phyloP scores from a whole-genome alignment of 352 stramenopile genomes.

The Plasmopara halstedii region DNA sequence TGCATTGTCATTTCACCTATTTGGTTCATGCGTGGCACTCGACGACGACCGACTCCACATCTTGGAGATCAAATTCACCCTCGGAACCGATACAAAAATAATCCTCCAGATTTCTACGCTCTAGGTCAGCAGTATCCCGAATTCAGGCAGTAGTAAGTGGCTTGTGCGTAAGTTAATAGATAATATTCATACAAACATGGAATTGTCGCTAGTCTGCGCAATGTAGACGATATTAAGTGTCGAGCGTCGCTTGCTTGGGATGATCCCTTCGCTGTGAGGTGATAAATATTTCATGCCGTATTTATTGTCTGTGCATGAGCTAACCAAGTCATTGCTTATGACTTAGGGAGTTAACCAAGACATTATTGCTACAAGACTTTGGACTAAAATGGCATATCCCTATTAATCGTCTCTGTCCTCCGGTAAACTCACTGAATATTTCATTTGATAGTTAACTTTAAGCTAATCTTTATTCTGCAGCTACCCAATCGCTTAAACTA shows the following conservation, averaged over 20 bases:
- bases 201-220: conserved; percentile 38
- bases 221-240: conserved; percentile 48
- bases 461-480: conserved; percentile 20
- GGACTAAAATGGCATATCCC: conserved; percentile 86
- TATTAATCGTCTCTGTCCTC: conserved; percentile 89
- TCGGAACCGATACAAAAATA: conserved; percentile 68
- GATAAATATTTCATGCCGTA: background rate
- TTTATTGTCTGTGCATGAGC: background rate
- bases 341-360: conserved; percentile 83
- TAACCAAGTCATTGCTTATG: conserved; percentile 3
- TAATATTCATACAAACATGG: background rate
- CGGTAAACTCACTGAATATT: conserved; percentile 46
- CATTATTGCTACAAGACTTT: conserved; percentile 90
- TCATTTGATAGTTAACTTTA: background rate
- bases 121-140: conserved; percentile 49
- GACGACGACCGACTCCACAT: conserved; percentile 48
- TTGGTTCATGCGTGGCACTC: conserved; percentile 32
- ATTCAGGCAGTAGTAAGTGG: conserved; percentile 57
- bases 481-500: conserved; percentile 92
- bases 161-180: background rate
- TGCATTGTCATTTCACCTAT: too few relatives aligned
- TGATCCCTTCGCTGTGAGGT: conserved; percentile 71
- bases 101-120: conserved; percentile 70
- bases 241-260: conserved; percentile 63
- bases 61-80: conserved; percentile 54